phyloP scores from a whole-genome alignment of 2,329 filamentous ascomycete genomes.

The Exophiala sideris region DNA sequence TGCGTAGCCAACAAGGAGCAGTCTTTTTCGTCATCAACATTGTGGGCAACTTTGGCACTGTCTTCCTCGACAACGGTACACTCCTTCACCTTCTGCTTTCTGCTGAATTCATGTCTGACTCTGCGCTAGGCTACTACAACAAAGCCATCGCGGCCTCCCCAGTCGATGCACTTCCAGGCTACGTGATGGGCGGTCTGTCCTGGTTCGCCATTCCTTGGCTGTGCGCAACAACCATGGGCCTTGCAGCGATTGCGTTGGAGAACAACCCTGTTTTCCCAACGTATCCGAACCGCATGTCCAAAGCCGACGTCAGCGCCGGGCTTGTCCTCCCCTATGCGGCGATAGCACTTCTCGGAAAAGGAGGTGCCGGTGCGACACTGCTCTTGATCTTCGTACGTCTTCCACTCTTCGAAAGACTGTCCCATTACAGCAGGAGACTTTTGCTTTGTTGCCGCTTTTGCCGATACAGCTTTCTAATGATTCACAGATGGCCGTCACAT shows the following conservation, averaged over 20 bases:
- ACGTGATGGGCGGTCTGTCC: constrained; percentile 77
- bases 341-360: constrained; percentile 75
- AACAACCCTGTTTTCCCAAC: constrained; percentile 59
- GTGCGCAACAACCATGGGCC: constrained; percentile 81
- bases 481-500: constrained; percentile 92
- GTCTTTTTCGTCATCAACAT: constrained; percentile 93
- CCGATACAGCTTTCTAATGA: too few relatives aligned
- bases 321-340: constrained; percentile 82
- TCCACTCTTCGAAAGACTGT: too few relatives aligned
- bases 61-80: constrained; percentile 80
- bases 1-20: constrained; percentile 74
- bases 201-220: constrained; percentile 96
- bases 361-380: constrained; percentile 73
- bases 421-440: too few relatives aligned
- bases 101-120: constrained; percentile 41
- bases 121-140: constrained; percentile 68
- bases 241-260: constrained; percentile 77
- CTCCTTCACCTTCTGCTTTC: constrained; percentile 73
- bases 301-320: constrained; percentile 74
- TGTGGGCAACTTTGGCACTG: constrained; percentile 77
- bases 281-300: constrained; percentile 63
- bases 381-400: constrained; percentile 81
- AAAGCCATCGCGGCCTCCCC: constrained; percentile 87
- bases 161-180: constrained; percentile 81
- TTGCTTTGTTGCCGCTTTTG: too few relatives aligned